These are phyloP conservation scores for Agrocybe praecox DNA, from an alignment of 768 basidiomycete species.

Conservation along the genomic window DNA sequence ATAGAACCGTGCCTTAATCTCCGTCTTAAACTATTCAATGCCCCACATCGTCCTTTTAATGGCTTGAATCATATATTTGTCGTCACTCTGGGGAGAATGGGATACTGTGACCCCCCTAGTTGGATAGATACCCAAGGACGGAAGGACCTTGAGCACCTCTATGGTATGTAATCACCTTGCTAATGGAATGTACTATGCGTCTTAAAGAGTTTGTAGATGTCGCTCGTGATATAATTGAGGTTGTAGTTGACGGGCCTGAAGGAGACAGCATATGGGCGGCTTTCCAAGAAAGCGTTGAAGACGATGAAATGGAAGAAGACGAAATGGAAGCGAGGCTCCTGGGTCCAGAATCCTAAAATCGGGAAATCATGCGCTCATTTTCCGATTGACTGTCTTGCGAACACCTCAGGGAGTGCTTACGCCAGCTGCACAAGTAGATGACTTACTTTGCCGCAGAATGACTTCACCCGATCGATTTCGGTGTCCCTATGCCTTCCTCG, in stretches of 20 bases:
- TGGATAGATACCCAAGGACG: slow-evolving; percentile 50
- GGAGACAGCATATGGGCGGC: slow-evolving; percentile 66
- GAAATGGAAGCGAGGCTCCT: slow-evolving; percentile 57
- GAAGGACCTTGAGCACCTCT: slow-evolving; percentile 43
- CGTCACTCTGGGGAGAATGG: slow-evolving; percentile 75
- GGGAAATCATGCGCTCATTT: slow-evolving; percentile 9
- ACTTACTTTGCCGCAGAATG: slow-evolving; percentile 53
- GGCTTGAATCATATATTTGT: slow-evolving; percentile 71
- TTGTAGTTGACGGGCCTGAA: slow-evolving; percentile 74
- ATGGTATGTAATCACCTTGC: slow-evolving; percentile 39
- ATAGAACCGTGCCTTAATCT: slow-evolving; percentile 51
- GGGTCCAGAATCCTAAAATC: slow-evolving; percentile 22
- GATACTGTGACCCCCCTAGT: slow-evolving; percentile 66
- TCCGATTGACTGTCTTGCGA: slow-evolving; percentile 21
- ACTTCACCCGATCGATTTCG: slow-evolving; percentile 56
- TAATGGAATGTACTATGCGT: slow-evolving; percentile 3
- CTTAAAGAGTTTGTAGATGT: slow-evolving; percentile 41
- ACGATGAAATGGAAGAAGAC: slow-evolving; percentile 52
- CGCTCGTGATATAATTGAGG: slow-evolving; percentile 61
- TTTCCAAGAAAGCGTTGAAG: slow-evolving; percentile 51
- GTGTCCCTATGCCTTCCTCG: slow-evolving; percentile 33
- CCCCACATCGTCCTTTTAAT: slow-evolving; percentile 56
- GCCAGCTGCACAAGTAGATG: neutral
- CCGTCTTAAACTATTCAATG: slow-evolving; percentile 58
- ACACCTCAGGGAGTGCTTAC: neutral